phyloP scores from a whole-genome alignment of 139 green algal species.

The Chlamydomonas incerta region DNA sequence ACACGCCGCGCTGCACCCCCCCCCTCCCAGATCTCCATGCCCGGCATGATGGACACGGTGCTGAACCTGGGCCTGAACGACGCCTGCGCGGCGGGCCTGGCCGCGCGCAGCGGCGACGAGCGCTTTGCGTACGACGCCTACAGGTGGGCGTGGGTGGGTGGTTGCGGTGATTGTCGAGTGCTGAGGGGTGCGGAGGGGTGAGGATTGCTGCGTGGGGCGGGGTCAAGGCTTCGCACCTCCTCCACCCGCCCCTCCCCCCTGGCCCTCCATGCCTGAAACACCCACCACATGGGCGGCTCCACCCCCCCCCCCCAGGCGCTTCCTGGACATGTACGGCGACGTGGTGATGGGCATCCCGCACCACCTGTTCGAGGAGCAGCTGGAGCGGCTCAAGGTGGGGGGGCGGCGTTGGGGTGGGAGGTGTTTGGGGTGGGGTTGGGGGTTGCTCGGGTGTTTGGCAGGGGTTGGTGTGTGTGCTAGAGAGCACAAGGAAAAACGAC shows the following conservation, averaged over 20 bases:
- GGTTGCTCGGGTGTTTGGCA: not conserved
- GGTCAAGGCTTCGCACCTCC: no score
- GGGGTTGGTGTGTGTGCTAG: no score
- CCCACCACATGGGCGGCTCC: no score
- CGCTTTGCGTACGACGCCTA: slow-evolving; percentile 81
- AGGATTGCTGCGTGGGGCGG: not conserved
- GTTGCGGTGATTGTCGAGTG: not conserved
- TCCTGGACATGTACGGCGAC: slow-evolving; percentile 91
- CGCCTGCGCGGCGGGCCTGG: slow-evolving; percentile 75
- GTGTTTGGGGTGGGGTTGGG: not conserved
- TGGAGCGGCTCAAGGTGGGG: slow-evolving; percentile 79
- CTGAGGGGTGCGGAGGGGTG: not conserved
- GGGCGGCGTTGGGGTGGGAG: not conserved
- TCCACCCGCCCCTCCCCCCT: no score
- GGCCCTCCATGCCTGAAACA: no score
- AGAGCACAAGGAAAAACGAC: no score
- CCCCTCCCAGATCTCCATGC: slow-evolving; percentile 70
- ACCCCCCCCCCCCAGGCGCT: slow-evolving; percentile 58
- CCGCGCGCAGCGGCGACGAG: slow-evolving; percentile 52
- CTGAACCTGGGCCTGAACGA: slow-evolving; percentile 94
- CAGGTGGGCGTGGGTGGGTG: not conserved
- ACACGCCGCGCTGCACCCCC: not conserved
- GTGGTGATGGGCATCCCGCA: slow-evolving; percentile 88
- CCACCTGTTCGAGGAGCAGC: slow-evolving; percentile 84
- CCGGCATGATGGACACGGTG: slow-evolving; percentile 95